phyloP scores from a whole-genome alignment of 1,284 basidiomycete species.

The Cerioporus squamosus region DNA sequence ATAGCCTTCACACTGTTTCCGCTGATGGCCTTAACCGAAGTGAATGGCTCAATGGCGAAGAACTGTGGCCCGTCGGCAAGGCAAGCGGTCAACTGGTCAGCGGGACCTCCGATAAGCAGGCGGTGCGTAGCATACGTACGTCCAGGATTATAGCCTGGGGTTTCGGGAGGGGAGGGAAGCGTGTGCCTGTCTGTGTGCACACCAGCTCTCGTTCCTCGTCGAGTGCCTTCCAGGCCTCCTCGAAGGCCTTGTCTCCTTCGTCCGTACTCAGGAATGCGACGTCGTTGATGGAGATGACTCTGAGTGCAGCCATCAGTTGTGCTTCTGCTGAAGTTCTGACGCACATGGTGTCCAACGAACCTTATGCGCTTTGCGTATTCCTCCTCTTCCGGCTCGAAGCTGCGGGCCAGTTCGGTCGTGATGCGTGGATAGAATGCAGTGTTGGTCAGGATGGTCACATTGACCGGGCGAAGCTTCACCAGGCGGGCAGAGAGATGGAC shows the following conservation, averaged over 20 bases:
- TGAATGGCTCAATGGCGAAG: conserved; percentile 12
- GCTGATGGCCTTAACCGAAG: conserved; percentile 9
- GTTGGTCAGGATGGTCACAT: conserved; percentile 10
- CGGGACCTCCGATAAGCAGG: neutral
- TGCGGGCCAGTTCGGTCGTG: conserved; percentile 8
- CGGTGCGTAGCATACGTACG: neutral
- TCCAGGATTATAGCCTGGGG: conserved; percentile 15
- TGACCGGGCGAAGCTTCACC: neutral
- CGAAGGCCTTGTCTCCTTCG: neutral
- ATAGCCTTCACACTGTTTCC: conserved; percentile 19
- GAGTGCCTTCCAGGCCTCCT: neutral
- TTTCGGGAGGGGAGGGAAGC: neutral
- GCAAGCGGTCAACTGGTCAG: neutral
- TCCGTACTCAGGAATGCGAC: neutral
- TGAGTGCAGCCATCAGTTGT: neutral
- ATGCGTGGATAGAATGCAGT: conserved; percentile 5
- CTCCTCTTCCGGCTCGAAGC: conserved; percentile 8
- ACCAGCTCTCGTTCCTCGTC: conserved; percentile 1
- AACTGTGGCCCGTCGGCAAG: neutral
- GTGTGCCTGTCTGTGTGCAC: conserved; percentile 2
- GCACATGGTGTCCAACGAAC: neutral
- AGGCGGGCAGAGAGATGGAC: neutral
- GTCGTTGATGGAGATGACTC: neutral
- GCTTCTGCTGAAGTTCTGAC: neutral
- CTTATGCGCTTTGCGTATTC: neutral